Conservation (phyloP, 2,329 filamentous ascomycete species). For the Xylaria sp. region DNA sequence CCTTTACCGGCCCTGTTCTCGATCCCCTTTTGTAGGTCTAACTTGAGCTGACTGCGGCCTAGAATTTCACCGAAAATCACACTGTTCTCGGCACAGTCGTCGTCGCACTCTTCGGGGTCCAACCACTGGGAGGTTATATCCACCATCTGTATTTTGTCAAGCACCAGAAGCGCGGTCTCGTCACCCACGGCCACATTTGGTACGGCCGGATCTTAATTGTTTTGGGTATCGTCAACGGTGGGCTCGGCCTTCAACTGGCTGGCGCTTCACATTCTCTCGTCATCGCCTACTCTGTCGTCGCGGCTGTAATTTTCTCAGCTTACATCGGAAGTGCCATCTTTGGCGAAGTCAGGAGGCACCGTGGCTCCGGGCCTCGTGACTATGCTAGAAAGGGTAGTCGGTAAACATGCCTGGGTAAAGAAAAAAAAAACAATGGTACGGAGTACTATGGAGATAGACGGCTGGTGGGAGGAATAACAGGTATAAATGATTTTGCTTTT, state of each 20-base stretch:
- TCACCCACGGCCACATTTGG: slow-evolving; percentile 71
- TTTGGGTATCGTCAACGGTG: slow-evolving; percentile 72
- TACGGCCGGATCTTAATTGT: slow-evolving; percentile 68
- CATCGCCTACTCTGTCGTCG: slow-evolving; percentile 67
- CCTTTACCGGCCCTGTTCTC: not conserved
- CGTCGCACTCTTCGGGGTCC: slow-evolving; percentile 64
- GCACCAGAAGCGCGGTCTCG: slow-evolving; percentile 58
- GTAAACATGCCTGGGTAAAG: not conserved
- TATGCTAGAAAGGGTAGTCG: slow-evolving; percentile 17
- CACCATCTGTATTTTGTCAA: slow-evolving; percentile 67
- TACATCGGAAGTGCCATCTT: slow-evolving; percentile 52
- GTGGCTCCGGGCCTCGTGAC: not conserved
- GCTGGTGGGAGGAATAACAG: not conserved
- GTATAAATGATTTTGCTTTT: not conserved
- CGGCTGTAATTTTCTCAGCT: slow-evolving; percentile 58
- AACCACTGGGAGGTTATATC: slow-evolving; percentile 67
- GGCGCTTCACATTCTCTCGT: slow-evolving; percentile 54
- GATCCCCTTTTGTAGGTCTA: not conserved
- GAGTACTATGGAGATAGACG: slow-evolving; percentile 18
- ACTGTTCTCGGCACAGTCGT: slow-evolving; percentile 67
- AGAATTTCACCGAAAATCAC: slow-evolving; percentile 66
- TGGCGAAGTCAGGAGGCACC: slow-evolving; percentile 35
- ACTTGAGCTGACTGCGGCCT: slow-evolving; percentile 3
- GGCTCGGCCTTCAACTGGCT: slow-evolving; percentile 67
- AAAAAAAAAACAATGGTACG: not conserved